Evolutionary conservation across 805 yeast species (phyloP).

Genomic region (Saturnispora galanensis): DNA sequence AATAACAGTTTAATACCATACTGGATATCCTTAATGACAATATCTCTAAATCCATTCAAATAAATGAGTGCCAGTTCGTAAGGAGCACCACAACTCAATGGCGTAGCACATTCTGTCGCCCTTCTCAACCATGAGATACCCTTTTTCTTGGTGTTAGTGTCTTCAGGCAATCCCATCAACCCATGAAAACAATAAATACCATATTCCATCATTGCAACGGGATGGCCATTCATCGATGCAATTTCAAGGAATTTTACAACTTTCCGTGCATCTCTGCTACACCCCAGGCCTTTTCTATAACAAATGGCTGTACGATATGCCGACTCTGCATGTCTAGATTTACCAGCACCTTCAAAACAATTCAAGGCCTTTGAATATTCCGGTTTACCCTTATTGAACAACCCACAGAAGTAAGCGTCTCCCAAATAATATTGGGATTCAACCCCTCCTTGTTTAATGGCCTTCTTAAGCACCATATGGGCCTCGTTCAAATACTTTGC

Average conservation of each 20-base stretch:
- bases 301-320: slow-evolving; percentile 88
- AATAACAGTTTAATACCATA: slow-evolving; percentile 82
- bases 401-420: slow-evolving; percentile 83
- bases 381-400: slow-evolving; percentile 51
- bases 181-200: slow-evolving; percentile 82
- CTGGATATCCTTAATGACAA: slow-evolving; percentile 70
- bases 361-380: slow-evolving; percentile 69
- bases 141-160: slow-evolving; percentile 60
- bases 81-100: slow-evolving; percentile 86
- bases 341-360: slow-evolving; percentile 82
- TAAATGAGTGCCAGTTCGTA: slow-evolving; percentile 82
- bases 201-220: slow-evolving; percentile 92
- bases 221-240: slow-evolving; percentile 87
- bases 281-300: slow-evolving; percentile 90
- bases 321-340: slow-evolving; percentile 85
- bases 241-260: slow-evolving; percentile 73
- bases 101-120: slow-evolving; percentile 77
- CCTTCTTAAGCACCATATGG: slow-evolving; percentile 38
- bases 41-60: slow-evolving; percentile 75
- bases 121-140: slow-evolving; percentile 92
- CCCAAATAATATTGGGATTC: slow-evolving; percentile 90
- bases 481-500: slow-evolving; percentile 70
- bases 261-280: slow-evolving; percentile 77
- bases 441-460: slow-evolving; percentile 31
- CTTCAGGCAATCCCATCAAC: slow-evolving; percentile 69